Conservation (phyloP, 768 basidiomycete genomes). For the Hypholoma sublateritium region DNA sequence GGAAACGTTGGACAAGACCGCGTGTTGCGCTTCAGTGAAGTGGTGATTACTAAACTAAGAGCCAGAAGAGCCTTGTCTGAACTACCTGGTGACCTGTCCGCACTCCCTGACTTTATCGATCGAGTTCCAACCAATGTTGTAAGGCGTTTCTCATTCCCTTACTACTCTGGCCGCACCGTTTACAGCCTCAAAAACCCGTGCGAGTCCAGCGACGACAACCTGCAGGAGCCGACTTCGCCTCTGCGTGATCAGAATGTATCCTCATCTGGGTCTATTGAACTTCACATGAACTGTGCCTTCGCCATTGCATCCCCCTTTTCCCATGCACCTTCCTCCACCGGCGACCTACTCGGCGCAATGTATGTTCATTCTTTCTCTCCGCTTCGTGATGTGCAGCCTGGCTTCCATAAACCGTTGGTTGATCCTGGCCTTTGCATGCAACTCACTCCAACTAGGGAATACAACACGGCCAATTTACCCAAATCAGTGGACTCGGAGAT, state of each 20-base stretch:
- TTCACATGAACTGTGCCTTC: background rate
- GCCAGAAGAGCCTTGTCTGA: background rate
- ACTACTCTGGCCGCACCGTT: background rate
- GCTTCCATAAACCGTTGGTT: too few species aligned
- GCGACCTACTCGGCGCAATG: background rate
- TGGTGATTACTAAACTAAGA: background rate
- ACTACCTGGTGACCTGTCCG: background rate
- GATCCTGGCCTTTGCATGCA: too few species aligned
- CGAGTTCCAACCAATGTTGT: background rate
- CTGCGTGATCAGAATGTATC: background rate
- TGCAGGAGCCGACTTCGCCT: background rate
- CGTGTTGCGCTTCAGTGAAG: background rate
- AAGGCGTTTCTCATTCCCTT: constrained; percentile 1
- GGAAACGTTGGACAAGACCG: background rate
- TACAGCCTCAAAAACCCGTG: background rate
- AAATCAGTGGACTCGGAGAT: too few species aligned
- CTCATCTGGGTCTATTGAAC: background rate
- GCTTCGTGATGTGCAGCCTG: background rate
- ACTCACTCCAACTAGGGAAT: too few species aligned
- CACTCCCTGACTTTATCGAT: background rate
- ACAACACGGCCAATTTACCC: too few species aligned
- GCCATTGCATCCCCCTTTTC: background rate
- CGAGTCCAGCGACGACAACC: background rate
- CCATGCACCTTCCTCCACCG: background rate
- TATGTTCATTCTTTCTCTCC: background rate